Base-by-base conservation (phyloP, 768 basidiomycete species). In the Lentinula boryana region DNA sequence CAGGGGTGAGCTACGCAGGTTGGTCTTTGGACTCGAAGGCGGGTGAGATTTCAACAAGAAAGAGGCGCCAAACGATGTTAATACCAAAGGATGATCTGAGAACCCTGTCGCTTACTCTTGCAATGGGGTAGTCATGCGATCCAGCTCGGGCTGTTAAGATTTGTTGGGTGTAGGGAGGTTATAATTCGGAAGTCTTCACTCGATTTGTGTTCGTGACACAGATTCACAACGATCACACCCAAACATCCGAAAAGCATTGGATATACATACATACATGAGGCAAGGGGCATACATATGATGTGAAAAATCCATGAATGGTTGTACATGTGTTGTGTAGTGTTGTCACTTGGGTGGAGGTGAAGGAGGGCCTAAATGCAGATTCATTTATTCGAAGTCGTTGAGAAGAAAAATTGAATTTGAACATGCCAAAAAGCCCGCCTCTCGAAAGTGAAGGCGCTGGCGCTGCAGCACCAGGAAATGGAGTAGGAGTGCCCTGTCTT, bases 401-500 rank as follows among this genome's bases (percentile, higher is more conserved):
- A 23, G 54, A 31, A 18, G 1, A 48, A 48, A 36, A 15, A 35
- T 10, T 33, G 41, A 44, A 31, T 58, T 48, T 35, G 54, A 69
- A 13, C 75, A 62, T 62, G 88, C 89, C 89, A 67, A 91, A 91
- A 21, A 91, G 76, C 35, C 89, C 89, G 38, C 77, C 66, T 63
- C 86, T 80, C 7, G 78, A 72, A 6, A 85, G 76, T 9, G 86
- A 72, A 41, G 75, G 71, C 6, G 77, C 74, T 2, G 64, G 73
- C 38, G 76, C 71, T 5, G 77, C 74, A 4, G 63, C 62, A 13
- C 68, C 64, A 2, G 78, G 63, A 1, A 76, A 71, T 5, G 77
- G 75, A 6, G 64, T 63, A 3, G 78, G 63, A 1, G 74, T 68
- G 0, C 76, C 72, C 0, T 71, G 66, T 5, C 76, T 63, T 0